Evolutionary conservation across 1,284 basidiomycete species (phyloP).

Genomic region (Meira nashicola): DNA sequence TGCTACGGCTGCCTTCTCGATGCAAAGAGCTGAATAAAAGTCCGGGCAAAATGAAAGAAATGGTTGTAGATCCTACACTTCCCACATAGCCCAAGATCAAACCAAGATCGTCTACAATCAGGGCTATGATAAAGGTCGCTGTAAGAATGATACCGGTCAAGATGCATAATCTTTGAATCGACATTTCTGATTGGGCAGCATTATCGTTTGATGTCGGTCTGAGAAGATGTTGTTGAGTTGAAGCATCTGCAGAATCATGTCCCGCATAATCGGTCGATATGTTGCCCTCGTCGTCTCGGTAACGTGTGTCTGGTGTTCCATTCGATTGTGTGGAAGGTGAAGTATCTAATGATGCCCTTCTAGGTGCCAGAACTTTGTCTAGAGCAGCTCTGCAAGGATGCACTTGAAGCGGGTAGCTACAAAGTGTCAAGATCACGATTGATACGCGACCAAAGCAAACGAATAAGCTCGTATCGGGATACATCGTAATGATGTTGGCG

Average conservation of each 20-base stretch:
- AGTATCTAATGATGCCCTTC: not conserved
- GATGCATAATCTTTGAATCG: constrained; percentile 22
- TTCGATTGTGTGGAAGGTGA: no score
- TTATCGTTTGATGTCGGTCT: no score
- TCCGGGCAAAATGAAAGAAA: constrained; percentile 89
- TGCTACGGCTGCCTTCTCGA: constrained; percentile 20
- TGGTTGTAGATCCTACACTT: constrained; percentile 88
- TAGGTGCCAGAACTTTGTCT: constrained; percentile 70
- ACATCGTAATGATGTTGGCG: constrained; percentile 56
- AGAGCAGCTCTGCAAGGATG: constrained; percentile 89
- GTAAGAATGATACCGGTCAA: constrained; percentile 40
- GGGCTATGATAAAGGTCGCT: constrained; percentile 36
- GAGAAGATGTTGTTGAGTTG: no score
- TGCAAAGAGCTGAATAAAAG: constrained; percentile 33
- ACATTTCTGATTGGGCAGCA: constrained; percentile 13
- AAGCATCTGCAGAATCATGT: not conserved
- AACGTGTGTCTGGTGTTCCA: not conserved
- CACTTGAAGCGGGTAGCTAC: constrained; percentile 59
- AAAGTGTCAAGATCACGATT: constrained; percentile 71
- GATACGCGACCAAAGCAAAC: constrained; percentile 89
- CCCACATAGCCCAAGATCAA: constrained; percentile 75
- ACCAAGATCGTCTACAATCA: constrained; percentile 49
- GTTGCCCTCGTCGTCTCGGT: constrained; percentile 2
- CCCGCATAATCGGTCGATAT: constrained; percentile 13
- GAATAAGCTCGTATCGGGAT: constrained; percentile 84